These are phyloP conservation scores for Fusarium paranaense DNA, from an alignment of 2,329 filamentous ascomycete genomes.

Conservation along the genomic window DNA sequence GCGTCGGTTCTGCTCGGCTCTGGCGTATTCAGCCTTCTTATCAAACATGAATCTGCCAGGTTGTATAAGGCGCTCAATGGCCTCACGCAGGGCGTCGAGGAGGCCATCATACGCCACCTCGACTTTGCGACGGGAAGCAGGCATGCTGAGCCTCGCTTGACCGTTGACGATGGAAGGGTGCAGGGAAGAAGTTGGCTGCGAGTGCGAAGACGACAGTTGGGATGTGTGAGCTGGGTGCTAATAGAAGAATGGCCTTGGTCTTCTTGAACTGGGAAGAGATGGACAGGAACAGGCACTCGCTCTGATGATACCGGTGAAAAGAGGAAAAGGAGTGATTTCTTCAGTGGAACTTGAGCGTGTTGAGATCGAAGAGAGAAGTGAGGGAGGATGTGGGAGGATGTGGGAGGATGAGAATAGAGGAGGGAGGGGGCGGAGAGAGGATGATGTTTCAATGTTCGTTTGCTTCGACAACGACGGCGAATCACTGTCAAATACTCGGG, in stretches of 20 bases:
- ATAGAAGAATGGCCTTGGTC: not conserved
- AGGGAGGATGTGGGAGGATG: not conserved
- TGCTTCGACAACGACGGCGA: not conserved
- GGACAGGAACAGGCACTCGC: not conserved
- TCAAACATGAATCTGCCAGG: too few relatives aligned
- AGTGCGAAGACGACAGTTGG: not conserved
- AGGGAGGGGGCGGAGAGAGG: not conserved
- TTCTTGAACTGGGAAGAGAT: not conserved
- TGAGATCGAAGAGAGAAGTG: not conserved
- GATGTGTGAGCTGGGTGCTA: not conserved
- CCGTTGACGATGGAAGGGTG: not conserved
- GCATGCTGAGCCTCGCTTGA: not conserved
- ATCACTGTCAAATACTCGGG: not conserved
- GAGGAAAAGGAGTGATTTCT: not conserved
- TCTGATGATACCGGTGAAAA: not conserved
- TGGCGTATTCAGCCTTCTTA: too few relatives aligned
- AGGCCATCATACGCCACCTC: not conserved
- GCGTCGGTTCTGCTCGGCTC: too few relatives aligned
- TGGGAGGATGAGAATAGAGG: not conserved
- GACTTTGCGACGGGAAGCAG: not conserved
- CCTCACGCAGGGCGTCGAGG: too few relatives aligned
- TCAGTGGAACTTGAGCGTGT: not conserved
- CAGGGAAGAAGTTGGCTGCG: not conserved
- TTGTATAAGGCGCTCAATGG: too few relatives aligned
- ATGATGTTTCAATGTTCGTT: not conserved